Conservation (phyloP, 2,329 filamentous ascomycete genomes). For the Diaporthe sp. region DNA sequence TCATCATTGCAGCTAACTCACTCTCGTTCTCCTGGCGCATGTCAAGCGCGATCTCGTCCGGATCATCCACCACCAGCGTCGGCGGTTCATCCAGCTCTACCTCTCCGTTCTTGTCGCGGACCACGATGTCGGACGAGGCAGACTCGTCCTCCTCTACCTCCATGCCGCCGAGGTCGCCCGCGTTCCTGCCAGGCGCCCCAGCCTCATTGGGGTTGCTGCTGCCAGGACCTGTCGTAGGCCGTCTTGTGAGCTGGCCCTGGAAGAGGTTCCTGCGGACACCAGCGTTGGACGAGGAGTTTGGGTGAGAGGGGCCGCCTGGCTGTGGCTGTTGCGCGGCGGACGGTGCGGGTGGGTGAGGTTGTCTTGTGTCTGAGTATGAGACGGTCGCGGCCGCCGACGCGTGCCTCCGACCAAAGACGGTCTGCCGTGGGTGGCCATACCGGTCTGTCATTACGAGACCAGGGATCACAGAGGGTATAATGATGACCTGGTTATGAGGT, state of each 20-base stretch:
- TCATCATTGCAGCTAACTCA: slow-evolving; percentile 48
- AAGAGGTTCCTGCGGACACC: slow-evolving; percentile 70
- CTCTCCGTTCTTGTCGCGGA: slow-evolving; percentile 74
- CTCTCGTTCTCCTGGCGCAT: slow-evolving; percentile 70
- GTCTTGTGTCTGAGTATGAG: slow-evolving; percentile 38
- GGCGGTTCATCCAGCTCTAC: slow-evolving; percentile 72
- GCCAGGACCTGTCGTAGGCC: slow-evolving; percentile 58
- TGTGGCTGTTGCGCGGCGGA: slow-evolving; percentile 22
- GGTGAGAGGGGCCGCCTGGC: neutral
- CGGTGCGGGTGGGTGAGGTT: slow-evolving; percentile 20
- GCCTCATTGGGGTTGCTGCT: slow-evolving; percentile 53
- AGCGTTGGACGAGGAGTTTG: neutral
- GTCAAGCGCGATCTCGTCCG: slow-evolving; percentile 68
- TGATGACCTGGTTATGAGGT: neutral
- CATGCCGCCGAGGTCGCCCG: slow-evolving; percentile 63
- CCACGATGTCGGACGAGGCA: slow-evolving; percentile 74
- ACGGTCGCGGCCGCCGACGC: slow-evolving; percentile 40
- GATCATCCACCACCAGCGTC: slow-evolving; percentile 65
- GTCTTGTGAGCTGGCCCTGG: slow-evolving; percentile 70
- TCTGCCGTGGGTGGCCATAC: slow-evolving; percentile 41
- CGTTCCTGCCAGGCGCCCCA: slow-evolving; percentile 42
- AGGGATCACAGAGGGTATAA: neutral
- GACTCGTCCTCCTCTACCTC: slow-evolving; percentile 65
- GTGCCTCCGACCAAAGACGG: slow-evolving; percentile 39
- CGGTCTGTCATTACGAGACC: slow-evolving; percentile 44